Evolutionary conservation across 441 rosid species (phyloP).

Genomic region (Flueggea neowawraea): DNA sequence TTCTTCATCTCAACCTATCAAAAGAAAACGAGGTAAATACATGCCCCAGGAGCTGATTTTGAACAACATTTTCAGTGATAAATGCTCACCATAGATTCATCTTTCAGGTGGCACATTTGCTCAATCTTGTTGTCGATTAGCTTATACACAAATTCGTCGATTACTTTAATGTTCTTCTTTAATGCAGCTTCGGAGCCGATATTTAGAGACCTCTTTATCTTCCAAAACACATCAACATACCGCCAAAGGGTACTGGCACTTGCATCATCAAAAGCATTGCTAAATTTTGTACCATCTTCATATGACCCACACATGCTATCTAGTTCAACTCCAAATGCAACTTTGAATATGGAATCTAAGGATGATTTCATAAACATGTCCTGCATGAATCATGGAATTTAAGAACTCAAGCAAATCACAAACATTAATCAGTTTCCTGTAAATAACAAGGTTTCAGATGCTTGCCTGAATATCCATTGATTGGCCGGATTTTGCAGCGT

Average conservation of each 20-base stretch:
- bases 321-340: constrained; percentile 48
- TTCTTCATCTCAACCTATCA: constrained; percentile 26
- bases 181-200: constrained; percentile 46
- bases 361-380: constrained; percentile 52
- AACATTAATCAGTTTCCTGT: neutral
- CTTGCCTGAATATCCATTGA: constrained; percentile 48
- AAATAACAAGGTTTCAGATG: neutral
- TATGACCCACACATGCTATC: constrained; percentile 45
- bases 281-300: constrained; percentile 36
- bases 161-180: constrained; percentile 31
- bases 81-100: constrained; percentile 30
- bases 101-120: constrained; percentile 25
- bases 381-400: constrained; percentile 13
- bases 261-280: constrained; percentile 48
- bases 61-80: neutral
- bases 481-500: constrained; percentile 33
- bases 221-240: constrained; percentile 45
- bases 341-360: constrained; percentile 49
- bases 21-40: neutral
- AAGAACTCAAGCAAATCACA: too few species aligned
- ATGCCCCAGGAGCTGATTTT: neutral
- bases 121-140: constrained; percentile 39
- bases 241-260: constrained; percentile 41
- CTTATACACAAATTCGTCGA: constrained; percentile 42
- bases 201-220: constrained; percentile 37